Percentiles rank a stretch among this genome's conserved stretches.
These are phyloP conservation scores for Termitomyces sp. DNA, from an alignment of 768 basidiomycete species.

Conservation along the genomic window DNA sequence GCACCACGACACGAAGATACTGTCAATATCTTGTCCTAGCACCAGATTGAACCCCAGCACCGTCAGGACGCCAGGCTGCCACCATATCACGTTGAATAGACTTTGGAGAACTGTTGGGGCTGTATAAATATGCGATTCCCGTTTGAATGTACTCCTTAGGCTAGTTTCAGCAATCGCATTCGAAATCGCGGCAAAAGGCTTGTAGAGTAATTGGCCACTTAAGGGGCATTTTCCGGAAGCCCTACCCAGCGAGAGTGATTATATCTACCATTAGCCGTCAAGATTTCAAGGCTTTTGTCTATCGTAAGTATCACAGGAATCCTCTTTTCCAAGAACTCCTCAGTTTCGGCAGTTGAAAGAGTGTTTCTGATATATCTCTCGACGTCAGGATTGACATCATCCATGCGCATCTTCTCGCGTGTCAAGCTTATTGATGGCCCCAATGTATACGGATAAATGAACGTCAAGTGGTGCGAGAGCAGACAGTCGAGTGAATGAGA, in stretches of 20 bases:
- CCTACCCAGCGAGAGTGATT: background rate
- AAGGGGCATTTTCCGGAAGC: background rate
- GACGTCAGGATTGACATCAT: too few species aligned
- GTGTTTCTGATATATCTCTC: background rate
- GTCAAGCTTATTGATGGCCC: too few species aligned
- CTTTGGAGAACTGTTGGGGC: too few species aligned
- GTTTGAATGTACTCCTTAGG: background rate
- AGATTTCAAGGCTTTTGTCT: background rate
- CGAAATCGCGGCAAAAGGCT: background rate
- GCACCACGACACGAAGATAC: too few species aligned
- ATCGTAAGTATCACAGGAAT: background rate
- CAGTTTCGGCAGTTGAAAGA: background rate
- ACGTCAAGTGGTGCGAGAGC: too few species aligned
- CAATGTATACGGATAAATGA: background rate
- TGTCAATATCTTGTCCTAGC: background rate
- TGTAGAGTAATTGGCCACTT: background rate
- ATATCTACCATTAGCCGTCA: background rate
- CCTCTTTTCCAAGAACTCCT: background rate
- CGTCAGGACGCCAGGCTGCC: too few species aligned
- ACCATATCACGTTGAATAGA: too few species aligned
- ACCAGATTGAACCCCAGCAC: background rate
- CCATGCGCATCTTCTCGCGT: too few species aligned
- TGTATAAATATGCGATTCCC: background rate
- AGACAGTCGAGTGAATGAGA: too few species aligned
- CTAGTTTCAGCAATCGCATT: background rate